These are phyloP conservation scores for Aspergillus ostianus DNA, from an alignment of 495 filamentous ascomycete species.

Conservation along the genomic window DNA sequence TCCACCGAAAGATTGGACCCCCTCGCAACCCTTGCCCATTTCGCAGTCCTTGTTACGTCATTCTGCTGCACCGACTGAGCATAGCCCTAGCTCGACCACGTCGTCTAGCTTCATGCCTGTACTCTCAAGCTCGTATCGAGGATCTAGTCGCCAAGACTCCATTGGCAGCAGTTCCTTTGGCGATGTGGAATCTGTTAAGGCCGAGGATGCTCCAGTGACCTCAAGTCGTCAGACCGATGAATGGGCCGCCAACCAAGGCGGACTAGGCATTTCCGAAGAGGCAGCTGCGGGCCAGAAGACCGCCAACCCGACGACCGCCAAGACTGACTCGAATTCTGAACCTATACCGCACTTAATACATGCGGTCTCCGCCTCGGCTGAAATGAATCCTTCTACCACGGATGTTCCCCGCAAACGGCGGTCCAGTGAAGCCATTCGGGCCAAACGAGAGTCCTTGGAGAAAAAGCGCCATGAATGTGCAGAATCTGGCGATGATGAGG, in stretches of 20 bases:
- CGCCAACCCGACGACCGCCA: slow-evolving; percentile 29
- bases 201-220: slow-evolving; percentile 77
- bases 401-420: slow-evolving; percentile 61
- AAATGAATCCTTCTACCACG: slow-evolving; percentile 48
- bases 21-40: slow-evolving; percentile 52
- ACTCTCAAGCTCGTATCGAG: slow-evolving; percentile 71
- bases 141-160: slow-evolving; percentile 79
- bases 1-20: slow-evolving; percentile 51
- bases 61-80: slow-evolving; percentile 60
- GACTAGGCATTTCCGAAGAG: slow-evolving; percentile 66
- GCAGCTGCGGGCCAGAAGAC: slow-evolving; percentile 21
- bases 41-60: slow-evolving; percentile 61
- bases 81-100: slow-evolving; percentile 79
- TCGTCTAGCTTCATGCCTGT: slow-evolving; percentile 72
- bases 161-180: slow-evolving; percentile 83
- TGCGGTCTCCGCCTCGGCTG: slow-evolving; percentile 65
- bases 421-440: slow-evolving; percentile 74
- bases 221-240: slow-evolving; percentile 71
- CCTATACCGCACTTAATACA: slow-evolving; percentile 56
- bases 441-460: slow-evolving; percentile 74
- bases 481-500: slow-evolving; percentile 89
- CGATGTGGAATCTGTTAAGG: slow-evolving; percentile 73
- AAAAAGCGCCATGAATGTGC: slow-evolving; percentile 72
- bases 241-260: slow-evolving; percentile 64
- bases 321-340: slow-evolving; percentile 25